Evolutionary conservation across 139 green algal species (phyloP), one percentile per base, ranked within the genome.

Genomic region (Chlorella sp.): DNA sequence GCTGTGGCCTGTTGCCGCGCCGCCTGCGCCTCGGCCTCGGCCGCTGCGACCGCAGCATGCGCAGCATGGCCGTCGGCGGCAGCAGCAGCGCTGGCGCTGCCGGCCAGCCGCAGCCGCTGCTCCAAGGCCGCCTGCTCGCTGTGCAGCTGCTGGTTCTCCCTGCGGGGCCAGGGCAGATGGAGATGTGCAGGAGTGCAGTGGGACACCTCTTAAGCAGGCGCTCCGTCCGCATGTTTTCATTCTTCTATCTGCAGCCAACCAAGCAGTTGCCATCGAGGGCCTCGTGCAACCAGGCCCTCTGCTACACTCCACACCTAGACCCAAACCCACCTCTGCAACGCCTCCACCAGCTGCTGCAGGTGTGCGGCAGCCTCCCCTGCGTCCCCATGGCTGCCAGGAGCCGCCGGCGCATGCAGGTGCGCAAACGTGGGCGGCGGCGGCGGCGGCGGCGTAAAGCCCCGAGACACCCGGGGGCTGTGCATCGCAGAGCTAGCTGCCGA

Each of bases 1-100:
- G 70, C 86, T 14, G 76, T 87, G 0, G 76, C 38, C 74, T 93
- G 83, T 64, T 62, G 44, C 48, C 88, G 73, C 46, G 90, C 87
- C 8, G 85, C 90, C 17, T 90, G 88, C 30, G 84, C 85, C 32
- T 78, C 81, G 6, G 62, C 60, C 14, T 60, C 51, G 44, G 78
- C 48, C 3, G 41, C 83, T 78, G 67, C 64, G 30, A 83, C 60
- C 13, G 43, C 41, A 28, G 74, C 36, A n/a, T 67, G 77, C 0
- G 56, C 34, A 28, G 51, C n/a, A 28, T 68, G 46, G 74, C n/a
- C n/a, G 36, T 51, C 32, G 79, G 54, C n/a, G 36, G 51, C 51
- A 60, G 51, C 51, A 24, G 51, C 51, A 60, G 9, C 16, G 51
- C 51, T 26, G 36, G 69, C 60, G 87, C 74, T 87, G 85, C 62